Base-by-base conservation (phyloP, 1,284 basidiomycete genomes). In the Sporisorium reilianum region DNA sequence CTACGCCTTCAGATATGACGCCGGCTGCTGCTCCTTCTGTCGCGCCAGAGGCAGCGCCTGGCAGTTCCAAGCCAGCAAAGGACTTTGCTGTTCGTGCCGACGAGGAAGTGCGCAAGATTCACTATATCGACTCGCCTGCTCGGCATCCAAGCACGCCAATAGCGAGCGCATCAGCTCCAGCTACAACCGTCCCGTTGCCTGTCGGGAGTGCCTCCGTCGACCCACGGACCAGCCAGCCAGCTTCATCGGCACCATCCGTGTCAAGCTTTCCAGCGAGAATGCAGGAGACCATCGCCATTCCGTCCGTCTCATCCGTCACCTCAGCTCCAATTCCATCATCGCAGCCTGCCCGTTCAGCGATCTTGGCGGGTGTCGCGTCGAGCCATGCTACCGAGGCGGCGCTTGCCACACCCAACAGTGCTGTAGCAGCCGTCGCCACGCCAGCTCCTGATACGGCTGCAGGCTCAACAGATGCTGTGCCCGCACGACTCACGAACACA, bases 61-160 rank as follows among this genome's bases (percentile, higher is more conserved):
- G 18, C 44, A 55, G 32, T 40, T 34, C 40, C 44, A 64, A 65
- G 40, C 32, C 20, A 42, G 26, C 32, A 25, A 34, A 28, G 23
- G 60, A 55, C 12, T n/a, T 40, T 9, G 20, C 55, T 22, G 30
- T 41, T 11, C 59, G 58, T 28, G 51, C 46, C 10, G 70, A 67
- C 4, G 70, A 73, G 23, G 65, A 65, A 23, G 60, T 55, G 45
- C 64, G 68, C 40, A 67, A 56, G 57, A 75, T 75, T 22, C 68
- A 75, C 42, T 64, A 75, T 40, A 67, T 75, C 28, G 68, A 75
- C 16, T 42, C 66, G n/a, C 55, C 64, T 20, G 32, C 52, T 55
- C 52, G 53, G n/a, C 12, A 40, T 16, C n/a, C 25, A n/a, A 22
- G 25, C 14, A 18, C 26, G 12, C 7, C 36, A 14, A 26, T 28